Base-by-base conservation (phyloP, 495 filamentous ascomycete genomes). In the Pyrenula aspistea region DNA sequence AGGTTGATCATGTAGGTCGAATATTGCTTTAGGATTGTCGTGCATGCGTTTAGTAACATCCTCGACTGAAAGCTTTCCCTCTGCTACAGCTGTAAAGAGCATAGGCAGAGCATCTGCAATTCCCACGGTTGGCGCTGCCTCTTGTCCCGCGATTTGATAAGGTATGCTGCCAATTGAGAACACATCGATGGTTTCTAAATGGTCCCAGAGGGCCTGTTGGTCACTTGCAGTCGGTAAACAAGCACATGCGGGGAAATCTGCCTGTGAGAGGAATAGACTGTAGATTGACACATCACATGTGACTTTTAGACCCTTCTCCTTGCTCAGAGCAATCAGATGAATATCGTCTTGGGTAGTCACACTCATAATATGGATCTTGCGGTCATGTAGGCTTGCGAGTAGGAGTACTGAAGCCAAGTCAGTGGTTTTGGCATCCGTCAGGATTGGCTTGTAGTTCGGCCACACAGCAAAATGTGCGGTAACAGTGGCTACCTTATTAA, bases 281-380 rank as follows among this genome's bases (percentile, higher is more conserved):
- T 87, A 91, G 61, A 91, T 78, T 21, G 84, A 84, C 51, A 92
- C 86, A 69, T 93, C 88, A 69, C 88, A 93, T 24, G 88, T 91
- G 56, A 93, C 87, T 66, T 84, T 85, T 53, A 91, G 74, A 24
- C 87, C 88, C 73, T 90, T 92, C 63, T 84, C 78, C 70, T 93
- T 93, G 70, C 85, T 83, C 10, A 91, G 74, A 1, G 87, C 80
- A 64, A 93, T 90, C 53, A 93, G 76, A 49, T 74, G 81, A 62
- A 93, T 89, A 57, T 93, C 88, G 62, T 91, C 87, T 73, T 87
- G 86, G 53, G 83, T 86, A 20, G 85, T 88, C 19, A 93, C 86
- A 55, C 83, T 88, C 57, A 86, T 89, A 60, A 92, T 84, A 64
- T 93, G 88, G 59, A 93, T 82, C 66, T 90, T 89, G 57, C 88